Evolutionary conservation across 805 yeast genomes (phyloP), one percentile per base, ranked within the genome.

Genomic region (Ogataea saltuana): DNA sequence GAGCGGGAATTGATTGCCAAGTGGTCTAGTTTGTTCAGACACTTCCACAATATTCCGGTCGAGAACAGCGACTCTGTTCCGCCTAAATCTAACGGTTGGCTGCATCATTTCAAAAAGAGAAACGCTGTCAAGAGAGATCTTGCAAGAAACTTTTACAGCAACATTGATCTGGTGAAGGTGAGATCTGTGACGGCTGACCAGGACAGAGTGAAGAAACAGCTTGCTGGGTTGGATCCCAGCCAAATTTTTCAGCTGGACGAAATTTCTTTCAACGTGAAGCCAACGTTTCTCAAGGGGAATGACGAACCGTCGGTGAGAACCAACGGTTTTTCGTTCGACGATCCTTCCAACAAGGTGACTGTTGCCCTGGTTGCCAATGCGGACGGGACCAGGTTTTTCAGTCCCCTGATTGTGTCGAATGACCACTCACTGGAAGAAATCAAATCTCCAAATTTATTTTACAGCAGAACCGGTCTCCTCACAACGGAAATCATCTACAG

Each of bases 71-170:
- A 43, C 10, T 39, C 43, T 13, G 29, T 39, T 11, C 48, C 50
- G 6, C 45, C 50, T 5, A 64, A 64, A 45, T 63, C 71, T 1
- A 67, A 67, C 46, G 75, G 74, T 0, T 70, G 74, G 74, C 42
- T 70, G 5, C 65, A 66, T 33, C 67, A 67, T 48, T 70, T 70
- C 56, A 69, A 65, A 39, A 58, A 55, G 36, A 54, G 61, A 30
- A 59, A 63, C 45, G 39, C 55, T 4, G 36, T 54, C 2, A 63
- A 61, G 41, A 48, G 57, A 26, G 59, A 60, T 4, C 42, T 62
- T 15, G 67, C 68, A 6, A 38, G 45, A 11, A 28, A 42, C 1
- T 65, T 63, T 38, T 56, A 61, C 41, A 42, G 41, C 10, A 45
- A 53, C 17, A 22, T 43, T 4, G 54, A 49, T 11, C 31, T 53